phyloP scores from a whole-genome alignment of 768 basidiomycete genomes.

The Tephrocybe sp. region DNA sequence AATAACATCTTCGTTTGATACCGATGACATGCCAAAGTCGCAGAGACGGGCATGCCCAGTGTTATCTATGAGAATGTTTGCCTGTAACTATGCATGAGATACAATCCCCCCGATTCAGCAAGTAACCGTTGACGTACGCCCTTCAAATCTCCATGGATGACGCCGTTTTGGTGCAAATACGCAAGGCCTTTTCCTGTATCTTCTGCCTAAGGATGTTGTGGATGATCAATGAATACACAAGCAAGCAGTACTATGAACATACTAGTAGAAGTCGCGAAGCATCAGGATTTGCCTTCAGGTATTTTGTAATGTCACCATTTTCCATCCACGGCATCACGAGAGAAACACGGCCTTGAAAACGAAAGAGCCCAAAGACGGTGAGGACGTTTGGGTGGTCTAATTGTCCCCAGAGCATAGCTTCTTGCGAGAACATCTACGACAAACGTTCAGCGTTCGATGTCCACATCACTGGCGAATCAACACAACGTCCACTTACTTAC shows the following conservation, averaged over 20 bases:
- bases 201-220: neutral
- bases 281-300: neutral
- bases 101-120: neutral
- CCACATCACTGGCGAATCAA: too few species aligned
- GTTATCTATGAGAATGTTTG: neutral
- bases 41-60: neutral
- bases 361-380: too few species aligned
- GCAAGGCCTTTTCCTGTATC: neutral
- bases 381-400: too few species aligned
- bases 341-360: too few species aligned
- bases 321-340: too few species aligned
- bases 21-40: neutral
- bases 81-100: too few species aligned
- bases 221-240: too few species aligned
- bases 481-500: neutral
- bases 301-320: neutral
- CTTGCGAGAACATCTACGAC: too few species aligned
- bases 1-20: neutral
- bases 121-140: neutral
- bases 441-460: too few species aligned
- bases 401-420: too few species aligned
- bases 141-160: neutral
- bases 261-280: neutral
- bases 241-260: neutral
- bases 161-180: neutral